Evolutionary conservation across 1,284 basidiomycete species (phyloP), one percentile per base, ranked within the genome.

Genomic region (Ceratobasidium sp.): DNA sequence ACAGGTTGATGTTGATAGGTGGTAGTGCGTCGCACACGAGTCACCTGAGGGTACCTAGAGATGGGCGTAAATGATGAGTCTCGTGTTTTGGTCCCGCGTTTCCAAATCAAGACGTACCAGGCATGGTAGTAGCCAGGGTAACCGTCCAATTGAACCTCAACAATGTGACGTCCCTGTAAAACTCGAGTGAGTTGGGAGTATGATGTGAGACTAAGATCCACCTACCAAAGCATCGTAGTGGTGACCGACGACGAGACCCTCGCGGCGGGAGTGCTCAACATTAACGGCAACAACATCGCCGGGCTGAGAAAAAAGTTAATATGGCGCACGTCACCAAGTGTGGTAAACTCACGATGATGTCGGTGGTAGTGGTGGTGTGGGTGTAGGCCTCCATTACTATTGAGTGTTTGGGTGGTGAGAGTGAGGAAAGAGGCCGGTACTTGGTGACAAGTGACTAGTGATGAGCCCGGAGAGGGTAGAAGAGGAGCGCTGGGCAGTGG

Each of bases 221-320:
- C 88, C 73, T 77, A 91, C 90, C 67, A 82, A 78, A 73, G 82
- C 82, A 82, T 92, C 90, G 68, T 85, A 76, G 79, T 89, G 87
- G 35, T 87, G 84, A 50, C 89, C 89, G 49, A 91, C 80, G 72
- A 92, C 90, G 71, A 92, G 84, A 67, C 91, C 91, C 75, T 92
- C 90, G 75, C 83, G 85, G 73, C 84, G 82, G 74, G 87, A 87
- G 73, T 83, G 82, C 42, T 78, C 60, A 75, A 90, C 84, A 75
- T 86, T 83, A 75, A 92, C 87, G 60, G 88, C 82, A 77, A 92
- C 90, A 75, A 92, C 84, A 78, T 92, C 90, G 73, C 91, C 91
- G 67, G 88, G 70, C 72, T 73, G 40, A 52, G 65, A 69, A 47
- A 54, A 50, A 38, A 60, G 45, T 62, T 25, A 34, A 55, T 22